Conservation (phyloP, 345 rosid genomes). For the Barbarea vulgaris region DNA sequence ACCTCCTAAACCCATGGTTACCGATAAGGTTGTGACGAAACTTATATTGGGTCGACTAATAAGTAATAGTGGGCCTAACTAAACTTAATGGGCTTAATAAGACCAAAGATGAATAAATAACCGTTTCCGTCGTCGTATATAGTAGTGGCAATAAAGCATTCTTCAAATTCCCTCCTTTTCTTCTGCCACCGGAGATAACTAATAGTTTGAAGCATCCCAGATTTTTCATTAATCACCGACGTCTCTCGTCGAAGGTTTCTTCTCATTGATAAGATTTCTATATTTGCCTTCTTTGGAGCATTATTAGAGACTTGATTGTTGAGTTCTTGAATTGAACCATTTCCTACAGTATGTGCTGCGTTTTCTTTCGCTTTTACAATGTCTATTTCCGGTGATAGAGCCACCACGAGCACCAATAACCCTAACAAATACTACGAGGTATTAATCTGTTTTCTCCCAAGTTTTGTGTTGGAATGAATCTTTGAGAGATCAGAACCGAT, state of each 20-base stretch:
- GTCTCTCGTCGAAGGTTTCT: background rate
- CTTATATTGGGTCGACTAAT: background rate
- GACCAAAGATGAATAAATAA: too few relatives aligned
- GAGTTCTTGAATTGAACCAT: background rate
- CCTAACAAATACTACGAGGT: conserved; percentile 87
- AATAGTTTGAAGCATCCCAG: background rate
- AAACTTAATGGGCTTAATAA: background rate
- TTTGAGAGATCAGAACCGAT: too few relatives aligned
- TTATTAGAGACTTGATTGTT: background rate
- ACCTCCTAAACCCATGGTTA: too few relatives aligned
- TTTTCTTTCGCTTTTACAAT: conserved; percentile 25
- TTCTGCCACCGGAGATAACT: background rate
- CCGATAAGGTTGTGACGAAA: background rate
- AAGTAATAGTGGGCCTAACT: background rate
- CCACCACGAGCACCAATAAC: conserved; percentile 46
- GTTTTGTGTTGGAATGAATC: too few relatives aligned
- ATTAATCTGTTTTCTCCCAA: background rate
- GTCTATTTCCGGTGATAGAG: conserved; percentile 53
- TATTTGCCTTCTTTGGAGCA: background rate
- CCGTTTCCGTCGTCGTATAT: background rate
- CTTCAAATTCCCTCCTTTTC: background rate
- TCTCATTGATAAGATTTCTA: background rate
- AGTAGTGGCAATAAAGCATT: too few relatives aligned
- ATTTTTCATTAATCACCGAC: background rate
- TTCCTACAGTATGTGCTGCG: background rate